A percentile compares a stretch with the other conserved stretches of the same genome.
Conservation (phyloP, 1,284 basidiomycete species). For the Tilletia horrida region DNA sequence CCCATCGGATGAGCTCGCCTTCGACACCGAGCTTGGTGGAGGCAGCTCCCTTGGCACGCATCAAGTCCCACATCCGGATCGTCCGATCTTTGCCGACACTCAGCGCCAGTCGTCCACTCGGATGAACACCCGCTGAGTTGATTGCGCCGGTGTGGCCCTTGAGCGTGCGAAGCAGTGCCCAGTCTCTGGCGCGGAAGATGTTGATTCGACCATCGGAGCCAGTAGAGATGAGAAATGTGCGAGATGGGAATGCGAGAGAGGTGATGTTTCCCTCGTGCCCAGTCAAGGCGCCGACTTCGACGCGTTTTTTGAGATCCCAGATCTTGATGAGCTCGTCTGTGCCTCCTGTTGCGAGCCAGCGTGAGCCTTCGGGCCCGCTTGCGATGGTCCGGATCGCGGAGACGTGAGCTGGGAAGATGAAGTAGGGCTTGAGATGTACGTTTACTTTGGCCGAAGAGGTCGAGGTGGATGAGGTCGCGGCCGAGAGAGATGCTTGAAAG, state of each 20-base stretch:
- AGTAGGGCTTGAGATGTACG: slow-evolving; percentile 70
- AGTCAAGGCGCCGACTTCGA: slow-evolving; percentile 87
- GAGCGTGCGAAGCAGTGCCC: slow-evolving; percentile 79
- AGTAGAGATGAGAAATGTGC: slow-evolving; percentile 81
- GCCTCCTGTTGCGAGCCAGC: slow-evolving; percentile 92
- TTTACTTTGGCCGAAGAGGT: slow-evolving; percentile 32
- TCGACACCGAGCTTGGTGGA: slow-evolving; percentile 66
- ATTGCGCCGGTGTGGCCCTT: slow-evolving; percentile 91
- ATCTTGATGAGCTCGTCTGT: slow-evolving; percentile 93
- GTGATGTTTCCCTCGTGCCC: slow-evolving; percentile 94
- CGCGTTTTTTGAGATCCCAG: slow-evolving; percentile 86
- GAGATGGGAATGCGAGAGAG: slow-evolving; percentile 77
- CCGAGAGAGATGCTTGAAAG: slow-evolving; percentile 66
- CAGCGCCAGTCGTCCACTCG: slow-evolving; percentile 82
- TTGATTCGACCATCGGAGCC: slow-evolving; percentile 75
- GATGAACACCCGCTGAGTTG: slow-evolving; percentile 85
- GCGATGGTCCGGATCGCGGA: slow-evolving; percentile 81
- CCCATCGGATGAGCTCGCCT: slow-evolving; percentile 42
- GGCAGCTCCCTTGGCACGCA: slow-evolving; percentile 84
- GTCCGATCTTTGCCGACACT: slow-evolving; percentile 86
- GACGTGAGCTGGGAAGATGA: slow-evolving; percentile 94
- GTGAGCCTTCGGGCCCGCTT: slow-evolving; percentile 63
- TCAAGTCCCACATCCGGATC: slow-evolving; percentile 95
- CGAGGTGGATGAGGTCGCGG: slow-evolving; percentile 26
- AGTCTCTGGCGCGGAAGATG: slow-evolving; percentile 86